Evolutionary conservation across 2,329 filamentous ascomycete genomes (phyloP), one percentile per base, ranked within the genome.

Genomic region (Colletotrichum sp.): DNA sequence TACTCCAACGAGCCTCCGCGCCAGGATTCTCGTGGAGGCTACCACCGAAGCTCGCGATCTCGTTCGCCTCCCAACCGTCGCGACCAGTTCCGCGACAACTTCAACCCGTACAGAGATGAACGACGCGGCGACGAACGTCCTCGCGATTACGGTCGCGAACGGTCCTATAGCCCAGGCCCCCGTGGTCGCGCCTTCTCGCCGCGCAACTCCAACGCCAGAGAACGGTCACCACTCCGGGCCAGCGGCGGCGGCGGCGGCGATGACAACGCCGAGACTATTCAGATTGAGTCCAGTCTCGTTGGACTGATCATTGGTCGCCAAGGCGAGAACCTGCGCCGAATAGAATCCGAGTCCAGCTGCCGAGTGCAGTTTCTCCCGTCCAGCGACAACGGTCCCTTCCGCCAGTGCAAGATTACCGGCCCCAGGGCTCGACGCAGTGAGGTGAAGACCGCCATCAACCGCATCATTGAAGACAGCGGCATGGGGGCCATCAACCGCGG

Each of bases 301-400:
- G 96, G 96, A 57, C 89, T 98, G 39, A 98, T 98, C 81, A 98
- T 98, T 82, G 96, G 96, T 69, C 92, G 96, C 76, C 94, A 96
- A 82, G 96, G 96, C 79, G 96, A 98, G 86, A 98, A 98, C 80
- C 88, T 98, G 59, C 90, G 95, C 79, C 93, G 95, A 75, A 95
- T 98, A 78, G 96, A 98, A 84, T 89, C 91, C 62, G 95, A 98
- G 80, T 95, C 94, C 64, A 92, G 92, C 70, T 96, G 95, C 80
- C 91, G 96, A 75, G 95, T 98, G 30, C 96, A 98, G 85, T 98
- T 98, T 83, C 90, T 98, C 75, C 94, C 95, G 39, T 91, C 95
- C 18, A 91, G 92, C 75, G 93, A 95, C 81, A 92, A 92, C 62
- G 94, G 94, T 24, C 90, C 93, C 18, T 93, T 93, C 80, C 93